Evolutionary conservation across 306 rosid genomes (phyloP), one percentile per base, ranked within the genome.

Genomic region (Erythrophleum fordii): DNA sequence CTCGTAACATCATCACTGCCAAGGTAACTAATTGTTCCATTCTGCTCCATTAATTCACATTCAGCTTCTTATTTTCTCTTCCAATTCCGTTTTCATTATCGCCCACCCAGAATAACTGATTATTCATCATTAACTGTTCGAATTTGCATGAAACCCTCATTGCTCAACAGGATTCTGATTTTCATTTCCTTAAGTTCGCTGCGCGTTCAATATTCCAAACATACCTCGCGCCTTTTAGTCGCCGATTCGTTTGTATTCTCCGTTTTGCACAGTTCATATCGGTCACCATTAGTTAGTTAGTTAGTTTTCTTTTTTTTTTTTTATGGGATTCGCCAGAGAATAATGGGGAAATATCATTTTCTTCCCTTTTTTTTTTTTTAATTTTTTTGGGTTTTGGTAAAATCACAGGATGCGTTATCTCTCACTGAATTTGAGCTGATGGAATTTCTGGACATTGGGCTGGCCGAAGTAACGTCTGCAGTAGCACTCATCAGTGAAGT

Each of bases 371-470:
- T 64, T 51, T 25, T 8, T 2, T 6, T 31, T 31, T 31, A 31
- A 31, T 1, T 45, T 3, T 45, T 69, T 12, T n/a, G 8, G 7
- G 5, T 52, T 52, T 35, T 3, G 62, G 11, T 49, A 11, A 86
- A 78, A 53, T 56, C 35, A 18, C 89, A 95, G 99, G 99, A 91
- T 45, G 99, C 95, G 11, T 87, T 93, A 44, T 88, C 90, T 72
- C 81, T 84, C 45, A 91, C 97, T 80, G 97, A 93, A 74, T 93
- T 90, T 86, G 94, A 95, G 86, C 83, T 93, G 87, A 91, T 91
- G 97, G 97, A 93, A 76, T 69, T 90, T 74, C 64, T 95, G 56
- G 99, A 93, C 73, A 95, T 93, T 67, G 94, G 92, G 12, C 86
- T 87, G 85, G 85, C 89, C 20, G 90, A 93, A 59, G 95, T 95